A percentile compares a stretch with the other conserved stretches of the same genome.
Conservation (phyloP, 768 basidiomycete genomes). For the Rhodosporidiobolus odoratus region DNA sequence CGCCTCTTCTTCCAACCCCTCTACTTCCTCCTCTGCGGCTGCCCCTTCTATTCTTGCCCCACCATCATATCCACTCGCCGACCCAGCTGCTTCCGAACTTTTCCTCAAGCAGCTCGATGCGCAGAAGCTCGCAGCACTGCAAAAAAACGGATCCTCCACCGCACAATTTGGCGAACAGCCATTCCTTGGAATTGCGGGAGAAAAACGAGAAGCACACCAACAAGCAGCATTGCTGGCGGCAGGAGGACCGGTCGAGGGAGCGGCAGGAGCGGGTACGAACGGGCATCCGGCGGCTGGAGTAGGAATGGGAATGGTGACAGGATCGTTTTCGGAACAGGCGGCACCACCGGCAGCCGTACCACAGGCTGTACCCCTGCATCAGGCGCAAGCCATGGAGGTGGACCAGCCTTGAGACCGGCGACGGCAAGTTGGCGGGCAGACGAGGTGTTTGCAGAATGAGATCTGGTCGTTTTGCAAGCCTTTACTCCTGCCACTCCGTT, state of each 20-base stretch:
- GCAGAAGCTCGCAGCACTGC: conserved; percentile 33
- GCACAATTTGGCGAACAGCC: conserved; percentile 10
- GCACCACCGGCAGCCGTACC: neutral
- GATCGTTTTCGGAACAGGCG: neutral
- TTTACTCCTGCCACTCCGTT: no score
- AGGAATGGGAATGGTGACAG: neutral
- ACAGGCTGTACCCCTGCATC: neutral
- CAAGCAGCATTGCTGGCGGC: conserved; percentile 3
- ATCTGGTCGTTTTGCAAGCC: no score
- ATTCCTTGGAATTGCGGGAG: conserved; percentile 18
- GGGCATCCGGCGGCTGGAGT: neutral
- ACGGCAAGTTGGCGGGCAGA: no score
- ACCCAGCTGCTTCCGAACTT: conserved; percentile 8
- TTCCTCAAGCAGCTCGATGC: conserved; percentile 35
- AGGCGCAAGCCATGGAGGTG: no score
- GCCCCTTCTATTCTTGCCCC: conserved; percentile 26
- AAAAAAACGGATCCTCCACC: neutral
- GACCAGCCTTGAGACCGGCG: no score
- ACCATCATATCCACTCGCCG: conserved; percentile 25
- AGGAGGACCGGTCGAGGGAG: neutral
- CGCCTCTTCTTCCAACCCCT: conserved; percentile 20
- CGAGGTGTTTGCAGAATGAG: no score
- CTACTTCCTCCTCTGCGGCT: conserved; percentile 2
- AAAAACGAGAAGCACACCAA: neutral
- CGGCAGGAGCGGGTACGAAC: neutral